These are phyloP conservation scores for Pistacia atlantica DNA, from an alignment of 345 rosid species.

Conservation along the genomic window DNA sequence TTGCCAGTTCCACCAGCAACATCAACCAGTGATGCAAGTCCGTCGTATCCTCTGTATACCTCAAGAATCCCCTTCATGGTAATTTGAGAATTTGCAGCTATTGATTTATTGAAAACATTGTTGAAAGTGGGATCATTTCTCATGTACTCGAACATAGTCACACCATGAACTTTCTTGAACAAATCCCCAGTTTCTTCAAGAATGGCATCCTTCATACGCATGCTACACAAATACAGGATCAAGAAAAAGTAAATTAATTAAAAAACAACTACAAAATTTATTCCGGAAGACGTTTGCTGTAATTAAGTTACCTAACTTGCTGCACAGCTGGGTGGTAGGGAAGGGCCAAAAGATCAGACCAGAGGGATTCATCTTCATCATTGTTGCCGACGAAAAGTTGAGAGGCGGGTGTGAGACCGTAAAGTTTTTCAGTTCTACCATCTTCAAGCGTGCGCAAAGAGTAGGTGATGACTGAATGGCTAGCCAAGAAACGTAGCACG, in stretches of 20 bases:
- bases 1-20: conserved; percentile 93
- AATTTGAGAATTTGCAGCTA: conserved; percentile 72
- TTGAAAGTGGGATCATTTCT: conserved; percentile 70
- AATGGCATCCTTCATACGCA: conserved; percentile 74
- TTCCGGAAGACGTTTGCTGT: too few relatives aligned
- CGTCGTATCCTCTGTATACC: conserved; percentile 69
- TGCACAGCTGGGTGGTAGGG: neutral
- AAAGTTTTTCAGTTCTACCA: conserved; percentile 14
- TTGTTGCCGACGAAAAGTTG: neutral
- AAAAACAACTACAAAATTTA: too few relatives aligned
- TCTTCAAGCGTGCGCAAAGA: conserved; percentile 1
- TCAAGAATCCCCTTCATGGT: conserved; percentile 78
- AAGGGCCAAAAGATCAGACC: neutral
- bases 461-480: conserved; percentile 17
- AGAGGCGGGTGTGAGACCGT: conserved; percentile 14
- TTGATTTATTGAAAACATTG: conserved; percentile 72
- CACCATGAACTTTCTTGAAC: conserved; percentile 77
- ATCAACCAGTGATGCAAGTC: conserved; percentile 66
- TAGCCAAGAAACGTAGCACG: conserved; percentile 18
- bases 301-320: too few relatives aligned
- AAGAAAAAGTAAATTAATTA: too few relatives aligned
- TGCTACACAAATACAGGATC: conserved; percentile 34
- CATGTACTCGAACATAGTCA: conserved; percentile 82
- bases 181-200: conserved; percentile 69
- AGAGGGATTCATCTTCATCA: neutral